phyloP scores from a whole-genome alignment of 2,329 filamentous ascomycete species.

The Venturia effusa region DNA sequence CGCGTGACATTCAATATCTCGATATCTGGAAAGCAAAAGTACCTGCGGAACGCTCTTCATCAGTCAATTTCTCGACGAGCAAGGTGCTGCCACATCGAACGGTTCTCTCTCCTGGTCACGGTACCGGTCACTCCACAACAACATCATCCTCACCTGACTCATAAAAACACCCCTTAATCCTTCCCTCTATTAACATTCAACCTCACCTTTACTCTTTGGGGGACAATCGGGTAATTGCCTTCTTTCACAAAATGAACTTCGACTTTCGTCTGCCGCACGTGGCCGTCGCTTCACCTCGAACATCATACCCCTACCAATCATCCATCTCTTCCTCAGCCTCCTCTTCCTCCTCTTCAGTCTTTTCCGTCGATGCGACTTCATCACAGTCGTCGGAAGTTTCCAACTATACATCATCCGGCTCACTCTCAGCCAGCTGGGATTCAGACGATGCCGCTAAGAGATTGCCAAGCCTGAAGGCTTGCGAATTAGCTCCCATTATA shows the following conservation, averaged over 20 bases:
- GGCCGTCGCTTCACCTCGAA: constrained; percentile 24
- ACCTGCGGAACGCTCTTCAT: constrained; percentile 9
- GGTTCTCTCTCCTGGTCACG: constrained; percentile 10
- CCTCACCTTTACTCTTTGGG: constrained; percentile 9
- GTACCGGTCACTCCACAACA: constrained; percentile 8
- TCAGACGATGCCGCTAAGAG: constrained; percentile 18
- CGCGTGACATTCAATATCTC: constrained; percentile 1
- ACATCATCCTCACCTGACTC: background rate
- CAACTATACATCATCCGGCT: constrained; percentile 43
- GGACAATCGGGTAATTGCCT: constrained; percentile 11
- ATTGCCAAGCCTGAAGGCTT: constrained; percentile 15
- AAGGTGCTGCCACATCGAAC: constrained; percentile 9
- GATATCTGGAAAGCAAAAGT: constrained; percentile 5
- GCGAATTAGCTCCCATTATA: constrained; percentile 14
- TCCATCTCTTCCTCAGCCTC: constrained; percentile 66
- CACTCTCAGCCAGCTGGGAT: constrained; percentile 27
- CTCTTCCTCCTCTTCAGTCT: constrained; percentile 65
- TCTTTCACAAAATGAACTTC: constrained; percentile 26
- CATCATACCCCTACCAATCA: constrained; percentile 50
- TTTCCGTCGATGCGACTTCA: constrained; percentile 55
- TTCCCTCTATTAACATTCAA: constrained; percentile 10
- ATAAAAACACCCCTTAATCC: background rate
- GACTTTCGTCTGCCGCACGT: constrained; percentile 23
- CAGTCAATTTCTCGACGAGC: constrained; percentile 8
- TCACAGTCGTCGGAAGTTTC: constrained; percentile 61